Base-by-base conservation (phyloP, 1,284 basidiomycete species). In the Apiotrichum mycotoxinovorans region DNA sequence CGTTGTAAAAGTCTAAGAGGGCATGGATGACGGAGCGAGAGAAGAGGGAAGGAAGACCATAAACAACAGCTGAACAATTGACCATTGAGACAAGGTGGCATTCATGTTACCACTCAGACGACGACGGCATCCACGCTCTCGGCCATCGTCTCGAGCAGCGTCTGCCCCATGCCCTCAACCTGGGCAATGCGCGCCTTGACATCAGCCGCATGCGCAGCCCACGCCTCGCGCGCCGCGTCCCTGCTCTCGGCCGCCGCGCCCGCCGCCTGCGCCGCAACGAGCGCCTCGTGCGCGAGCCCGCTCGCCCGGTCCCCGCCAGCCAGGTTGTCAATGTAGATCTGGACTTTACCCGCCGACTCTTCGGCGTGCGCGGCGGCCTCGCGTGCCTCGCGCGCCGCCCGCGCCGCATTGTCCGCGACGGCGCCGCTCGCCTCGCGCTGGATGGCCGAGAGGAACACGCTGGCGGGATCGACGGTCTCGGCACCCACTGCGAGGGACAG, bases 61-160 rank as follows among this genome's bases (percentile, higher is more conserved):
- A n/a, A n/a, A n/a, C n/a, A n/a, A n/a, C n/a, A n/a, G n/a, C n/a
- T n/a, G n/a, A n/a, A n/a, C n/a, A n/a, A n/a, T n/a, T n/a, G n/a
- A n/a, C n/a, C n/a, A n/a, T n/a, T 30, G 7, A 30, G 12, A 5
- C 30, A 30, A 30, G 30, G 30, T 12, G 15, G 18, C 17, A 18
- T 17, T 38, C 17, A n/a, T n/a, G n/a, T n/a, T n/a, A 18, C 37
- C 37, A 38, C 37, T n/a, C 30, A 30, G 30, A 12, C 40, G 18
- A 20, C 20, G 12, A 18, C 18, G 7, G 40, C 44, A 22, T 48
- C 46, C 8, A 48, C 20, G 22, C 33, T 11, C 20, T 48, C 46
- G 23, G 30, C 34, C 33, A 48, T 35, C 10, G 34, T 37, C 22
- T 35, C 33, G 23, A 56, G 42, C 20, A 56, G 54, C 23, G 48